Percentiles rank a stretch among this genome's conserved stretches.
phyloP scores from a whole-genome alignment of 2,329 filamentous ascomycete genomes.

The Exophiala mesophila region DNA sequence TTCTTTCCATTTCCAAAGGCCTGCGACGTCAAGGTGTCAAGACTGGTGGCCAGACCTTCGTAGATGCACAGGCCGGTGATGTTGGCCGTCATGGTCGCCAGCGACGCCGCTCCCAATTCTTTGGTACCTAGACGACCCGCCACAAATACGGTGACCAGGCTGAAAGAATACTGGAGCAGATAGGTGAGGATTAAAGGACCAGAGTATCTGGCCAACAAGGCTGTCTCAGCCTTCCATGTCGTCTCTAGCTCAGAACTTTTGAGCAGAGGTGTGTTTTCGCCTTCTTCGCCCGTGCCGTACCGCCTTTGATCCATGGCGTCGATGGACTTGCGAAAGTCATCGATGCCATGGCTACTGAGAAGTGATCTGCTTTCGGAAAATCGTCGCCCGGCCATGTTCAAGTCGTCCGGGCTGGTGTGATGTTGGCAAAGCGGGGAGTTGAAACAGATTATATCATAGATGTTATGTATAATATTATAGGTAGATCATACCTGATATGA shows the following conservation, averaged over 20 bases:
- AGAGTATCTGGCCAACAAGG: conserved; percentile 23
- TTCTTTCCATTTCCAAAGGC: conserved; percentile 80
- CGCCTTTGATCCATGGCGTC: conserved; percentile 14
- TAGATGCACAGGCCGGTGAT: conserved; percentile 67
- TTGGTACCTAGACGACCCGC: conserved; percentile 64
- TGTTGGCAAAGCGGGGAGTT: too few species aligned
- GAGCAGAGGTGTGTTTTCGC: conserved; percentile 9
- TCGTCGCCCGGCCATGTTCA: conserved; percentile 18
- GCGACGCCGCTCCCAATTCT: conserved; percentile 55
- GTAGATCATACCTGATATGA: too few species aligned
- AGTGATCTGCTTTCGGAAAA: conserved; percentile 22
- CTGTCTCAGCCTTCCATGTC: conserved; percentile 23
- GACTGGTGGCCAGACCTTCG: conserved; percentile 69
- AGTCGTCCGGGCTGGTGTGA: too few species aligned
- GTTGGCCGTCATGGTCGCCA: conserved; percentile 65
- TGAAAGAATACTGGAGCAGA: conserved; percentile 46
- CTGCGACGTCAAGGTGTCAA: conserved; percentile 84
- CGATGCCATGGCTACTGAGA: conserved; percentile 22
- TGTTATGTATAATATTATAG: too few species aligned
- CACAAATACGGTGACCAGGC: conserved; percentile 64
- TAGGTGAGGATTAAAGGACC: conserved; percentile 26
- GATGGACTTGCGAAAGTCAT: conserved; percentile 19
- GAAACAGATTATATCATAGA: too few species aligned
- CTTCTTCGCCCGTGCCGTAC: conserved; percentile 15
- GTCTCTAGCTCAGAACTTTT: conserved; percentile 18